phyloP scores from a whole-genome alignment of 768 basidiomycete genomes.

The Pilatotrama ljubarskyi region DNA sequence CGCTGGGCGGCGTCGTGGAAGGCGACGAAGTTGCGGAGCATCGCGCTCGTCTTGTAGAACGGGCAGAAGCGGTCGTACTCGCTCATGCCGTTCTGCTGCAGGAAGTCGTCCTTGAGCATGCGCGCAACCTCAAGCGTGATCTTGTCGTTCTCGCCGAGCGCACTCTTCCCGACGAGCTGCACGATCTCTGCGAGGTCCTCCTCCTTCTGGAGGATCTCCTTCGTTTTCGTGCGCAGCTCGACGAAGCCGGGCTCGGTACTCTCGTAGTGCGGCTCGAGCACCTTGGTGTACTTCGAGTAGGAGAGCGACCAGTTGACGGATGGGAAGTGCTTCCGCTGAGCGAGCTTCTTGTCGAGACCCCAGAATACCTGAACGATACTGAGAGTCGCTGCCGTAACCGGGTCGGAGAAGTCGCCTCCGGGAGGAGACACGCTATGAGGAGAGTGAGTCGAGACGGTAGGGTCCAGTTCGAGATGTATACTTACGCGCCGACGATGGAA shows the following conservation, averaged over 20 bases:
- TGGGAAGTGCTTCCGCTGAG: slow-evolving; percentile 98
- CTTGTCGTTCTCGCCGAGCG: slow-evolving; percentile 96
- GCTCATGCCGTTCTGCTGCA: slow-evolving; percentile 99
- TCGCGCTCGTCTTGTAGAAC: slow-evolving; percentile 97
- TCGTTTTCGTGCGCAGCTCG: slow-evolving; percentile 86
- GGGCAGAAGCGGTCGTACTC: slow-evolving; percentile 97
- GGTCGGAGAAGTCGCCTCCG: slow-evolving; percentile 99
- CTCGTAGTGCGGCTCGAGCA: slow-evolving; percentile 92
- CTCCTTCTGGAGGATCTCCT: slow-evolving; percentile 98
- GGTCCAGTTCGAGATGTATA: slow-evolving; percentile 23
- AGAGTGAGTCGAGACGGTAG: slow-evolving; percentile 8
- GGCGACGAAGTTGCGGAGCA: slow-evolving; percentile 92
- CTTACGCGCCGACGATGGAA: slow-evolving; percentile 98
- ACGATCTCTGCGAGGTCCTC: slow-evolving; percentile 99
- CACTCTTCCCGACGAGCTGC: slow-evolving; percentile 98
- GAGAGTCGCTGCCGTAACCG: slow-evolving; percentile 95
- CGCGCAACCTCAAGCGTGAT: slow-evolving; percentile 96
- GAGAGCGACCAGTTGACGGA: slow-evolving; percentile 99
- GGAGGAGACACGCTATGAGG: slow-evolving; percentile 87
- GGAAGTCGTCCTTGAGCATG: slow-evolving; percentile 96
- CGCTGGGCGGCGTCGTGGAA: slow-evolving; percentile 91
- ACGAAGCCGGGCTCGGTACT: slow-evolving; percentile 91
- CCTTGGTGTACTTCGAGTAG: slow-evolving; percentile 97
- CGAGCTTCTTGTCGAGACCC: slow-evolving; percentile 99
- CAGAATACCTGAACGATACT: slow-evolving; percentile 99